Evolutionary conservation across 2,329 filamentous ascomycete genomes (phyloP), one percentile per base, ranked within the genome.

Genomic region (Diaporthe citri): DNA sequence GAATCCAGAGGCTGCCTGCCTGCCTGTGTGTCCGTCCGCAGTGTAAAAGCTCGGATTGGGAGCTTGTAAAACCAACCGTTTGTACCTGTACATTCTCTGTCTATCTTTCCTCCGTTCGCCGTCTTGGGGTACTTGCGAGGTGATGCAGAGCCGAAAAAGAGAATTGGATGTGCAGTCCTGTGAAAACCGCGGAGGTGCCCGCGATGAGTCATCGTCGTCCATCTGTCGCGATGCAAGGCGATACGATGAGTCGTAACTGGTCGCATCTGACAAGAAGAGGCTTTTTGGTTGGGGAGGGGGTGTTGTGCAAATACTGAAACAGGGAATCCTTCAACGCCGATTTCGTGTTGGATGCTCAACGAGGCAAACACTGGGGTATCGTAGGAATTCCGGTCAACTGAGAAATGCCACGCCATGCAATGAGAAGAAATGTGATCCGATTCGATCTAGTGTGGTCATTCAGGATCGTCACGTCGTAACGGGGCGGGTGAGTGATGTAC

Each of bases 351-450:
- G 22, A n/a, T 73, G 71, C 60, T 59, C 60, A 28, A 48, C 15
- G 20, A 48, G 60, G 51, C 66, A 55, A 31, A 31, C 41, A 57
- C 31, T 71, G 57, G 64, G 71, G 71, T 72, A 72, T 72, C 71
- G 71, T 72, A 55, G 55, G 60, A 55, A 46, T 55, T 60, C 71
- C 57, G 51, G 51, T 34, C 46, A 59, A 72, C 25, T 52, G 60
- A 72, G 57, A 64, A 52, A 72, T 72, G 71, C 57, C 71, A 72
- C 48, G 72, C 72, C 59, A 72, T 72, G 67, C 72, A 57, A 67
- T 70, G 25, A 69, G 43, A 10, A 75, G 28, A 78, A 78, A 70
- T 57, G 25, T 57, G 25, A 66, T 51, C 62, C 41, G 72, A 76
- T 34, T 22, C 72, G 48, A 57, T 70, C 36, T 71, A 56, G 8